Evolutionary conservation across 306 rosid genomes (phyloP).

Genomic region (Trichosanthes cucumerina): DNA sequence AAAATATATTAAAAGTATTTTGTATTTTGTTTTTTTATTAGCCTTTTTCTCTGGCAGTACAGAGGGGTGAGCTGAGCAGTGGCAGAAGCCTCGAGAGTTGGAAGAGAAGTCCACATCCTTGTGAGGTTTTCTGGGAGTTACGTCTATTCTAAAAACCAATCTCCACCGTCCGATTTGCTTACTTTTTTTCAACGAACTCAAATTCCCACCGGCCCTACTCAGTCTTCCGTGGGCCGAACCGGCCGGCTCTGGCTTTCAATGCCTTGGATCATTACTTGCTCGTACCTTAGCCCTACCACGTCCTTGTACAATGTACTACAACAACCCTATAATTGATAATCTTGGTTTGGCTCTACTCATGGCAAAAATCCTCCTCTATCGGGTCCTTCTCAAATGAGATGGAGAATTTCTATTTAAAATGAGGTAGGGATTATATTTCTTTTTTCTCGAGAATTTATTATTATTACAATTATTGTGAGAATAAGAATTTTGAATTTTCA

Average conservation of each 20-base stretch:
- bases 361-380: no score
- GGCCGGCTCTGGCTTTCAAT: neutral
- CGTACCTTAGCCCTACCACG: neutral
- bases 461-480: no score
- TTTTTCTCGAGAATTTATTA: no score
- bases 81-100: conserved; percentile 43
- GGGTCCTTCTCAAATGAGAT: neutral
- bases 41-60: neutral
- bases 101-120: conserved; percentile 26
- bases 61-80: neutral
- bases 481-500: no score
- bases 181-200: neutral
- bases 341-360: neutral
- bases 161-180: conserved; percentile 19
- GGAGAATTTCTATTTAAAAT: neutral
- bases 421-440: neutral
- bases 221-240: neutral
- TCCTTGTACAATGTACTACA: neutral
- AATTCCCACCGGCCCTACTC: neutral
- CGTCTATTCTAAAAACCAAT: neutral
- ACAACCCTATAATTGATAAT: neutral
- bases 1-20: neutral
- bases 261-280: neutral
- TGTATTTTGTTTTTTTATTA: no score
- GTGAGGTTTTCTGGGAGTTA: conserved; percentile 45